phyloP scores from a whole-genome alignment of 108 stramenopile genomes.

The Schizochytrium sp. region DNA sequence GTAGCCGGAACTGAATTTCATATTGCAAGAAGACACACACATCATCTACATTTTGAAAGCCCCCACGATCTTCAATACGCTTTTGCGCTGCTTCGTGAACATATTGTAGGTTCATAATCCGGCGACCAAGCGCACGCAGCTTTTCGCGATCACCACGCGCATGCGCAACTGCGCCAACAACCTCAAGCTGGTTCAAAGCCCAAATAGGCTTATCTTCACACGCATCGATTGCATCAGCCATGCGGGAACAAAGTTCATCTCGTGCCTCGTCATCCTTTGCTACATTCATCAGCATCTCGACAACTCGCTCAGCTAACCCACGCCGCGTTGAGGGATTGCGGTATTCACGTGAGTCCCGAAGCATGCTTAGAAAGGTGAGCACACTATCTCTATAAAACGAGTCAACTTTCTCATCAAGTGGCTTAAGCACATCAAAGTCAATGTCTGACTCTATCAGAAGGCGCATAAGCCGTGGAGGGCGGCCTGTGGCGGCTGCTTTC shows the following conservation, averaged over 20 bases:
- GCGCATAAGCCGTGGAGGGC: conserved; percentile 28
- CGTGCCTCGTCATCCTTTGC: conserved; percentile 23
- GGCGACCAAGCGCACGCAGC: background rate
- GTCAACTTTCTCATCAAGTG: background rate
- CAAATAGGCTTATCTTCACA: conserved; percentile 57
- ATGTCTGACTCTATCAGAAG: background rate
- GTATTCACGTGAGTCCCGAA: conserved; percentile 12
- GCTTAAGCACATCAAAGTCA: background rate
- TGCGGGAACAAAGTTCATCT: conserved; percentile 36
- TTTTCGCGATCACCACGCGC: conserved; percentile 48
- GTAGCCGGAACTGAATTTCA: conserved; percentile 28
- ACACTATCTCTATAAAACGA: background rate
- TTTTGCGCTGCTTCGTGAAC: conserved; percentile 32
- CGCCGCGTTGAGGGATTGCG: conserved; percentile 8
- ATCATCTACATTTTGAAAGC: conserved; percentile 8
- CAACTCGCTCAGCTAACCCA: conserved; percentile 32
- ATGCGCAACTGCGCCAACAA: background rate
- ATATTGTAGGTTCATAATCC: background rate
- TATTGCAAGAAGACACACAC: conserved; percentile 26
- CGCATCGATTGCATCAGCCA: conserved; percentile 51
- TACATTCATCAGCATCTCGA: conserved; percentile 7
- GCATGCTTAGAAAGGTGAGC: conserved; percentile 34
- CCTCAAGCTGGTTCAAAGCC: conserved; percentile 38
- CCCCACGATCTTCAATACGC: background rate
- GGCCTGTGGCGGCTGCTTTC: conserved; percentile 21